These are phyloP conservation scores for Chaetoceros tenuissimus DNA, from an alignment of 108 stramenopile genomes.

Conservation along the genomic window DNA sequence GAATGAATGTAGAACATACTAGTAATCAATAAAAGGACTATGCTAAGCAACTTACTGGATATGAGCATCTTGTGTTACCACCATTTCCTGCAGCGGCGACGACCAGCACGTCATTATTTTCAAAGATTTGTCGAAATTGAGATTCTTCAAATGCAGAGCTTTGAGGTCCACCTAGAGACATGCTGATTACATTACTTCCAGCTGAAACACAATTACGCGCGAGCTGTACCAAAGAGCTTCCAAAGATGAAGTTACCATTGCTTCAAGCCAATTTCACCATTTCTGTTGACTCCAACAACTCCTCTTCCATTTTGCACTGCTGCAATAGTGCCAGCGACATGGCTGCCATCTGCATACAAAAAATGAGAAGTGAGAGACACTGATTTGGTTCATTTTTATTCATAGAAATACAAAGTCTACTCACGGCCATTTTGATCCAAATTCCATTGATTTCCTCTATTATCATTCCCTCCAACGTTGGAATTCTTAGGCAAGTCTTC, in stretches of 20 bases:
- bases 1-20: too few relatives aligned
- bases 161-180: conserved; percentile 20
- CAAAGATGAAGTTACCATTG: too few relatives aligned
- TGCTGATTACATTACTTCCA: conserved; percentile 36
- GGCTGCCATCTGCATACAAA: conserved; percentile 25
- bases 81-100: conserved; percentile 45
- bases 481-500: conserved; percentile 20
- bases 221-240: too few relatives aligned
- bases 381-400: too few relatives aligned
- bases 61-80: conserved; percentile 14
- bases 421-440: conserved; percentile 26
- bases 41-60: too few relatives aligned
- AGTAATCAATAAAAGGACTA: too few relatives aligned
- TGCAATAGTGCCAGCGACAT: conserved; percentile 28
- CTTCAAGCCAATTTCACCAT: too few relatives aligned
- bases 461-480: too few relatives aligned
- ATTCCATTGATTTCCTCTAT: too few relatives aligned
- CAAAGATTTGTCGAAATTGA: conserved; percentile 3
- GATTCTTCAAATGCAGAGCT: too few relatives aligned
- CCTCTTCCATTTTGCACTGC: conserved; percentile 21
- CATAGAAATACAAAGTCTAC: too few relatives aligned
- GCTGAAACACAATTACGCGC: conserved; percentile 26
- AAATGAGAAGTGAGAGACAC: too few relatives aligned
- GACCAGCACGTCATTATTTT: conserved; percentile 18
- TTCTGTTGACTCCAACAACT: conserved; percentile 8